These are phyloP conservation scores for Ramularia endophylla DNA, from an alignment of 2,329 filamentous ascomycete genomes.

Conservation along the genomic window DNA sequence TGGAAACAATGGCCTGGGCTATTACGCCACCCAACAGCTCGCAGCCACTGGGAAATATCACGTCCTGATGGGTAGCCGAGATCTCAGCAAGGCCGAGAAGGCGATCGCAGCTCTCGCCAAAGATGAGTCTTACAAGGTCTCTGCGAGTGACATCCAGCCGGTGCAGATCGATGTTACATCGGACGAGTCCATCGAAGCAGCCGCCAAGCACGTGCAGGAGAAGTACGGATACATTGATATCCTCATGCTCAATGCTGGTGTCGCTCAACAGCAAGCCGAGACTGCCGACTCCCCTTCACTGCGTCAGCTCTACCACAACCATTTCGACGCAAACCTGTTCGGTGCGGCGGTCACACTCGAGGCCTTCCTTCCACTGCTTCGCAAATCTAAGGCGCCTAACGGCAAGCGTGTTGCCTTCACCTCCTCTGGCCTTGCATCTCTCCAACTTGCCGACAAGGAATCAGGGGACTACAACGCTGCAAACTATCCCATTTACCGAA, in stretches of 20 bases:
- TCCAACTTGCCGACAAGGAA: slow-evolving; percentile 10
- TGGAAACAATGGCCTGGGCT: slow-evolving; percentile 41
- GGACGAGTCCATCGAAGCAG: slow-evolving; percentile 37
- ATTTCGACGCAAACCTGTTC: slow-evolving; percentile 27
- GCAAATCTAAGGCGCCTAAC: slow-evolving; percentile 13
- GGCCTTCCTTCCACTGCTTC: slow-evolving; percentile 25
- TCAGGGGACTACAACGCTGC: slow-evolving; percentile 1
- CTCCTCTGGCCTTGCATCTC: slow-evolving; percentile 18
- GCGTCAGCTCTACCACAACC: slow-evolving; percentile 17
- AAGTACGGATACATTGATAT: slow-evolving; percentile 30
- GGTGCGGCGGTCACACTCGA: slow-evolving; percentile 21
- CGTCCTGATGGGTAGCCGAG: slow-evolving; percentile 37
- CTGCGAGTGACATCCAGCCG: slow-evolving; percentile 31
- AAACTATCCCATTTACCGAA: slow-evolving; percentile 19
- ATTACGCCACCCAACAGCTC: slow-evolving; percentile 37
- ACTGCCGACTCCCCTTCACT: slow-evolving; percentile 5
- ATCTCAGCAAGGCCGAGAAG: slow-evolving; percentile 29
- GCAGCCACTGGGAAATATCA: slow-evolving; percentile 35
- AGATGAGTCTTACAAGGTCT: slow-evolving; percentile 22
- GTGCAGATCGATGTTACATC: slow-evolving; percentile 40
- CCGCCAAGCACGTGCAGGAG: slow-evolving; percentile 28
- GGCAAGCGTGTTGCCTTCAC: slow-evolving; percentile 26
- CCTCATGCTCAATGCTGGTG: slow-evolving; percentile 35
- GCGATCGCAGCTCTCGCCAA: slow-evolving; percentile 30
- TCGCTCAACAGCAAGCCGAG: slow-evolving; percentile 8